phyloP scores from a whole-genome alignment of 306 rosid species.

The Betula pendula region DNA sequence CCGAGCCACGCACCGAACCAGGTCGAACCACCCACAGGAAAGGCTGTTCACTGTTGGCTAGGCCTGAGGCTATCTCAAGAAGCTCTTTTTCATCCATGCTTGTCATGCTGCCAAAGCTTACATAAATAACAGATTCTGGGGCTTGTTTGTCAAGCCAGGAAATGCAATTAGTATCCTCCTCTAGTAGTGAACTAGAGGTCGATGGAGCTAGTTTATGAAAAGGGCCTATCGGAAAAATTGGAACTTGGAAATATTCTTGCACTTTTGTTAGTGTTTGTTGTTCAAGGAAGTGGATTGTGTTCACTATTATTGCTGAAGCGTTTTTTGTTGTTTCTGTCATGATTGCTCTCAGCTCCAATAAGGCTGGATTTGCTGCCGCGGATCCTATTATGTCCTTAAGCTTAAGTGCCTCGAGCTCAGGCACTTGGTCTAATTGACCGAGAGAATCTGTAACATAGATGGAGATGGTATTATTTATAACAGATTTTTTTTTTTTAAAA shows the following conservation, averaged over 20 bases:
- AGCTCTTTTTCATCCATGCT: background rate
- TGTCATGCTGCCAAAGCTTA: slow-evolving; percentile 1
- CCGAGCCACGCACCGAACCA: background rate
- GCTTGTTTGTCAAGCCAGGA: slow-evolving; percentile 2
- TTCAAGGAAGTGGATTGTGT: background rate
- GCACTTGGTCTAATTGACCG: background rate
- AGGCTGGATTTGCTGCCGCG: background rate
- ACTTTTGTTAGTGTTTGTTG: background rate
- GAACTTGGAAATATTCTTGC: background rate
- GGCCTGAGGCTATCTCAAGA: background rate
- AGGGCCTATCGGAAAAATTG: background rate
- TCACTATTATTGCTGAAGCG: background rate
- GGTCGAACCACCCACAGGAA: background rate
- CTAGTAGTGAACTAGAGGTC: background rate
- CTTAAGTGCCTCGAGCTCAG: background rate
- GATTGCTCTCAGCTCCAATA: background rate
- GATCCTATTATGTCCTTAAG: background rate
- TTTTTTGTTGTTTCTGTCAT: background rate
- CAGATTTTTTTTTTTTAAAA: no score
- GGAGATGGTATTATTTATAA: background rate
- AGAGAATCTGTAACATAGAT: background rate
- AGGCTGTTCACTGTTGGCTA: background rate
- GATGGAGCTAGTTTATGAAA: background rate
- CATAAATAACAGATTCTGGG: background rate
- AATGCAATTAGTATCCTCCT: slow-evolving; percentile 1